These are phyloP conservation scores for Truncatella angustata DNA, from an alignment of 2,329 filamentous ascomycete genomes.

Conservation along the genomic window DNA sequence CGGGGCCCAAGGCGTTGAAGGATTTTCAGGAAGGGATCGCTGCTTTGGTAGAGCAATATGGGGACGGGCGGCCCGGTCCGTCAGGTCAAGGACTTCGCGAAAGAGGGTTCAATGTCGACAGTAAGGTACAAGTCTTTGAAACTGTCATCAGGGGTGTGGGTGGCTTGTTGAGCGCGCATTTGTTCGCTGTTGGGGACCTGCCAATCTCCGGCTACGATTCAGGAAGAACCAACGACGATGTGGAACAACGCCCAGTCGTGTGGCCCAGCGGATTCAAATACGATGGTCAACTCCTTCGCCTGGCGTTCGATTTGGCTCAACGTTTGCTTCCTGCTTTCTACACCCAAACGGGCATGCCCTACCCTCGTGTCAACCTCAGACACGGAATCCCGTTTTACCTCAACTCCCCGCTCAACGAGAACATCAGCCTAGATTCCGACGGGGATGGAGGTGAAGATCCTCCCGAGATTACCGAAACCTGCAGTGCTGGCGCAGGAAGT, in stretches of 20 bases:
- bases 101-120: constrained; percentile 88
- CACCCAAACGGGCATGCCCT: constrained; percentile 86
- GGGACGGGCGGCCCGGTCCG: constrained; percentile 72
- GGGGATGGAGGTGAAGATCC: constrained; percentile 38
- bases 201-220: constrained; percentile 79
- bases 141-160: constrained; percentile 93
- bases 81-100: constrained; percentile 69
- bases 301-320: constrained; percentile 81
- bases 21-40: constrained; percentile 81
- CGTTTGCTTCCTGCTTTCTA: constrained; percentile 89
- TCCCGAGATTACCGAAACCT: constrained; percentile 88
- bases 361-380: constrained; percentile 88
- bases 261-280: constrained; percentile 82
- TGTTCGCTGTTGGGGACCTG: constrained; percentile 88
- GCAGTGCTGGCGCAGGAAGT: constrained; percentile 94
- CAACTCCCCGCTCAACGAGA: constrained; percentile 75
- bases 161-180: constrained; percentile 85
- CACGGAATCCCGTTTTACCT: constrained; percentile 89
- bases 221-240: constrained; percentile 35
- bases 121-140: constrained; percentile 98
- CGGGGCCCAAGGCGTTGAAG: constrained; percentile 59
- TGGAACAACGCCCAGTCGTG: constrained; percentile 54
- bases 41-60: constrained; percentile 77
- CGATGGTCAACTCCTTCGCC: constrained; percentile 83
- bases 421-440: constrained; percentile 40